A percentile compares a stretch with the other conserved stretches of the same genome.
These are phyloP conservation scores for Candida ipomoeae DNA, from an alignment of 805 yeast species.

Conservation along the genomic window DNA sequence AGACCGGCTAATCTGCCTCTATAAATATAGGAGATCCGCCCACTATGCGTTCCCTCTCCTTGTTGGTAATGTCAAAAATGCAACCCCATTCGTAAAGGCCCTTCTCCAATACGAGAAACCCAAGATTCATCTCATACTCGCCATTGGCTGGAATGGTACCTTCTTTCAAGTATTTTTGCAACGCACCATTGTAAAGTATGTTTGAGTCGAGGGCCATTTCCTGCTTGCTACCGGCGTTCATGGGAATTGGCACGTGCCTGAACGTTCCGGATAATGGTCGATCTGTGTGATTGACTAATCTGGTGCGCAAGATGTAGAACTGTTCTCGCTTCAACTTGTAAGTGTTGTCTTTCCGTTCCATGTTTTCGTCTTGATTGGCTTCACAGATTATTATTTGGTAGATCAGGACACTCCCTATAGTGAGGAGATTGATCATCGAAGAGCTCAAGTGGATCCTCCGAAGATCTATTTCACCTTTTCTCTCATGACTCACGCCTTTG, in stretches of 20 bases:
- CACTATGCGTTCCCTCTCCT: constrained; percentile 17
- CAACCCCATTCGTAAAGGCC: constrained; percentile 83
- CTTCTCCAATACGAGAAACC: constrained; percentile 62
- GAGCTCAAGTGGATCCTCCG: constrained; percentile 61
- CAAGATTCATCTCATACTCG: constrained; percentile 40
- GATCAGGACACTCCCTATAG: constrained; percentile 46
- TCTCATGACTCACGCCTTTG: constrained; percentile 16
- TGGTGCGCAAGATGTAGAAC: constrained; percentile 49
- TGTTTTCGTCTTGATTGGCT: constrained; percentile 18
- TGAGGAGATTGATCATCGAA: constrained; percentile 54
- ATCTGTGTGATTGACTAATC: constrained; percentile 46
- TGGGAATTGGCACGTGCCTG: constrained; percentile 51
- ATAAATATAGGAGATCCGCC: constrained; percentile 34
- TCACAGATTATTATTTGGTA: constrained; percentile 23
- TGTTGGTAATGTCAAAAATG: constrained; percentile 26
- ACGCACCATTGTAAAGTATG: constrained; percentile 66
- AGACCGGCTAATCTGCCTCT: constrained; percentile 18
- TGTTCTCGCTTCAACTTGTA: constrained; percentile 33
- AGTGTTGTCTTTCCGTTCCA: constrained; percentile 18
- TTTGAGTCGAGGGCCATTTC: constrained; percentile 44
- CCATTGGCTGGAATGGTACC: constrained; percentile 41
- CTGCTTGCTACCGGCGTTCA: constrained; percentile 10
- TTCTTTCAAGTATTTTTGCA: constrained; percentile 50
- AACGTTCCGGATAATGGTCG: constrained; percentile 49
- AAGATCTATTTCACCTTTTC: constrained; percentile 60